Evolutionary conservation across 805 yeast species (phyloP), one percentile per base, ranked within the genome.

Genomic region (Metschnikowia sp.): DNA sequence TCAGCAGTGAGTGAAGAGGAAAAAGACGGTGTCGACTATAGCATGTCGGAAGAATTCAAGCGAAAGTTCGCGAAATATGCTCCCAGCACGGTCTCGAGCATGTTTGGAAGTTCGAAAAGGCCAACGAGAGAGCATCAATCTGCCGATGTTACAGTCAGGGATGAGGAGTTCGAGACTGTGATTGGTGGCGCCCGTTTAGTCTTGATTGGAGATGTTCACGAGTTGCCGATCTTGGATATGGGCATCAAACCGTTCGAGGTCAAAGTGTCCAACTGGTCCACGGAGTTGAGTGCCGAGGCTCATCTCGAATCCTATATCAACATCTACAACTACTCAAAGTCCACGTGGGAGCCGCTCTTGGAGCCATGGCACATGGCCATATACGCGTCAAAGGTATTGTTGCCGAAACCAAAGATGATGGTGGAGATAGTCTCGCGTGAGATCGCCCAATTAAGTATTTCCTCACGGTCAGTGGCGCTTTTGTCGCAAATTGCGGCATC

Each of bases 301-400:
- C 77, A 79, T 26, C 64, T 90, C 32, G 86, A 81, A 50, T 75
- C 89, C 0, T 78, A 71, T 50, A 77, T 86, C 9, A 90, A 88
- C 63, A 80, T 88, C 18, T 91, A 86, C 72, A 90, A 90, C 63
- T 91, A 91, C 63, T 80, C 97, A 0, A 81, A 86, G 51, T 90
- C 97, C 3, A 79, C 89, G 0, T 91, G 99, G 98, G 98, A 94
- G 59, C 97, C 99, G 0, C 70, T 94, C 39, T 64, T 94, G 42
- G 99, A 94, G 59, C 84, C 92, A 0, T 86, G 96, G 87, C 84
- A 88, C 7, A 72, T 92, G 42, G 82, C 88, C 0, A 66, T 88
- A 10, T 88, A 86, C 61, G 80, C 86, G 2, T 73, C 87, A 1
- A 79, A 77, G 44, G 66, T 67, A 0, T 49, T 60, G 0, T 72